Conservation (phyloP, 306 rosid genomes). For the Prunus salicina region DNA sequence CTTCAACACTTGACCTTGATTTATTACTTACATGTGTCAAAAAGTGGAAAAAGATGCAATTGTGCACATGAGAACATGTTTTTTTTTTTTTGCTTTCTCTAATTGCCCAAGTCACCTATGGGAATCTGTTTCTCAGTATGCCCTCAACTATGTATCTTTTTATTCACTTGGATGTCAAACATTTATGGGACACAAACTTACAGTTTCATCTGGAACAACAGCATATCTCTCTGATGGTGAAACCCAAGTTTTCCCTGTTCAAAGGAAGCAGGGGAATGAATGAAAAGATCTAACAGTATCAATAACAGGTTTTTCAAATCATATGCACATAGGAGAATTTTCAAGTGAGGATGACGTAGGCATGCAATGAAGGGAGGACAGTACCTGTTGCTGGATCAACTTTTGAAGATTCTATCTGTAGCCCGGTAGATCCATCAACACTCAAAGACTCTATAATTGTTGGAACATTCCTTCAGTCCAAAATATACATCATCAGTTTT, state of each 20-base stretch:
- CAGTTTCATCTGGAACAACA: slow-evolving; percentile 90
- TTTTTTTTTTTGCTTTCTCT: background rate
- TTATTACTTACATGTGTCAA: no score
- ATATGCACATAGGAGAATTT: background rate
- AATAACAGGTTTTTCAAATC: slow-evolving; percentile 1
- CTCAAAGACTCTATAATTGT: slow-evolving; percentile 76
- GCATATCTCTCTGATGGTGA: slow-evolving; percentile 87
- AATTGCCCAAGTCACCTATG: background rate
- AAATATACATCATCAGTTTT: slow-evolving; percentile 25
- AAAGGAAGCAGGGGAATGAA: background rate
- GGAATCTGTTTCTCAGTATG: background rate
- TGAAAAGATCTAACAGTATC: slow-evolving; percentile 9
- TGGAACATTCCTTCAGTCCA: slow-evolving; percentile 67
- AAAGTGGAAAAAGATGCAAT: no score
- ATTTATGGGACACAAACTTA: slow-evolving; percentile 39
- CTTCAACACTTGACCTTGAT: no score
- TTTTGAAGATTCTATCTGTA: slow-evolving; percentile 65
- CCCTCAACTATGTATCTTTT: background rate
- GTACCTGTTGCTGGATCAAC: slow-evolving; percentile 68
- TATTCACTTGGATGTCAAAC: background rate
- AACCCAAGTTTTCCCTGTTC: slow-evolving; percentile 60
- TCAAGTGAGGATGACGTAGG: background rate
- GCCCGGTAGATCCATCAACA: slow-evolving; percentile 83
- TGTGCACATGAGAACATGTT: background rate
- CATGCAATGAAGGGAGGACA: slow-evolving; percentile 20